Base-by-base conservation (phyloP, 2,329 filamentous ascomycete species). In the Penicillium sp. region DNA sequence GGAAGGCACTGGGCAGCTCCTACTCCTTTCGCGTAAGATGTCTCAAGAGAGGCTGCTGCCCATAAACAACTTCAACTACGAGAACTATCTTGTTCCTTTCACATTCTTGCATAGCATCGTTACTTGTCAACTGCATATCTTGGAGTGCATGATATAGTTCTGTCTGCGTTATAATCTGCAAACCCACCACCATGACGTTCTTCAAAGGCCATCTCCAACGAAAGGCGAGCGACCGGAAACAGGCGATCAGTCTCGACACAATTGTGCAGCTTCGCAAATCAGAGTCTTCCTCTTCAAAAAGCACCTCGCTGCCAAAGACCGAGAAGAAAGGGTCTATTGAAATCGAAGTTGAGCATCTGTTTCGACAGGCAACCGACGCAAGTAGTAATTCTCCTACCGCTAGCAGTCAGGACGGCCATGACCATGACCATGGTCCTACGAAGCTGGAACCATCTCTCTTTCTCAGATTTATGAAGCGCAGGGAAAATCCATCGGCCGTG, bases 61-160 rank as follows among this genome's bases (percentile, higher is more conserved):
- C n/a, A 20, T n/a, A 3, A 40, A 40, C 18, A 43, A 21, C 40
- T 23, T 20, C 40, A 23, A 23, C 40, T 35, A 16, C 5, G 12
- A 33, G 12, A 33, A 33, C 28, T 7, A 18, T 14, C 71, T 71
- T 74, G 71, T 74, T 72, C 67, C 70, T 66, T 70, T 56, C 47
- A 28, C 47, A 30, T 54, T 33, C 40, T 48, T 23, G 23, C 38
- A 62, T 55, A 62, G 59, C 59, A 62, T 62, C 58, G 26, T 16
- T 61, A 53, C 23, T 51, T 55, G 40, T 9, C 47, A 65, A 68
- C 65, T 65, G 65, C 59, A 61, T 68, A 68, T 69, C 66, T 64
- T 71, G 70, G 64, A 59, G 63, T 66, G 64, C 61, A 64, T 63
- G 74, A 84, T 74, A 80, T 95, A 89, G 84, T 96, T 91, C 78